Evolutionary conservation across 306 rosid genomes (phyloP).

Genomic region (Inga laurina): DNA sequence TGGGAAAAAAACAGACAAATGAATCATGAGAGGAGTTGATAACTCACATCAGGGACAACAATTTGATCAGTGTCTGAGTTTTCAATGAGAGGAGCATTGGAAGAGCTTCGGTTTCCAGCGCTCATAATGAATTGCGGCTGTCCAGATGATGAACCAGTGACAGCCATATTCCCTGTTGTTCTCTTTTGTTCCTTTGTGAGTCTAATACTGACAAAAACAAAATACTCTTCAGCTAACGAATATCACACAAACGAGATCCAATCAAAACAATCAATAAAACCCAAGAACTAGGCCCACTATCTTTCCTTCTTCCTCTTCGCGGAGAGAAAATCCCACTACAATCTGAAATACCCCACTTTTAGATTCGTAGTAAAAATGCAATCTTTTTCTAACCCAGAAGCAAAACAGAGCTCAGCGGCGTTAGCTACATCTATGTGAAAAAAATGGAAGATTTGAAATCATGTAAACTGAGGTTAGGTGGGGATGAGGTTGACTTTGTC

Average conservation of each 20-base stretch:
- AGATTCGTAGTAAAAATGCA: conserved; percentile 14
- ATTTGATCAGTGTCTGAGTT: conserved; percentile 64
- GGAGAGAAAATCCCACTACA: background rate
- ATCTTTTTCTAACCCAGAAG: background rate
- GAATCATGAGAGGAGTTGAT: background rate
- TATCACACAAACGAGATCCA: conserved; percentile 23
- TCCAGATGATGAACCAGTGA: conserved; percentile 46
- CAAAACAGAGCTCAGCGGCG: background rate
- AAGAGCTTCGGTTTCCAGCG: conserved; percentile 63
- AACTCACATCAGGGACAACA: conserved; percentile 93
- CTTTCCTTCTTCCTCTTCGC: background rate
- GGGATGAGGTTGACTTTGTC: background rate
- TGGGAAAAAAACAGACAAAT: background rate
- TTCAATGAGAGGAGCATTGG: conserved; percentile 77
- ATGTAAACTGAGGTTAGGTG: background rate
- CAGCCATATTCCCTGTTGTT: conserved; percentile 50
- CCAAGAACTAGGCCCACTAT: background rate
- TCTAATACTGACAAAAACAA: conserved; percentile 7
- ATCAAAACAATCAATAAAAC: background rate
- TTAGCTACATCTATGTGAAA: background rate
- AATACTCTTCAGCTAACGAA: background rate
- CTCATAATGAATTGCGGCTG: conserved; percentile 86
- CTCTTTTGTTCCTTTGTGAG: conserved; percentile 27
- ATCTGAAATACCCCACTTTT: background rate
- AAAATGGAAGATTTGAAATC: background rate